Evolutionary conservation across 2,329 filamentous ascomycete genomes (phyloP).

Genomic region (Penicillium sp.): DNA sequence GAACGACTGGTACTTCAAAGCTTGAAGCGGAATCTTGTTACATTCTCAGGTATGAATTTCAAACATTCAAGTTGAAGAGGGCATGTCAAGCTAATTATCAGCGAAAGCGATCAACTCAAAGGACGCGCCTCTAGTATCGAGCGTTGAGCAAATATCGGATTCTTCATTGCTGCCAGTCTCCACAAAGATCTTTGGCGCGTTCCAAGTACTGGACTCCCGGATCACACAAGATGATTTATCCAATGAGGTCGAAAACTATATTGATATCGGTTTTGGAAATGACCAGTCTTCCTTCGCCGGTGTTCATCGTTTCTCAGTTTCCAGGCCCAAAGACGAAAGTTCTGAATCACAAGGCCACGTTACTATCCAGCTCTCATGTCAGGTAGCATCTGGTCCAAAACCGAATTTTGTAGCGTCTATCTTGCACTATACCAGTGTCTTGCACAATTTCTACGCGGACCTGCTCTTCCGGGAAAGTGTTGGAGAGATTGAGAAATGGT

Average conservation of each 20-base stretch:
- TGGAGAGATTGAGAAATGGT: background rate
- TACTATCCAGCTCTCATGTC: background rate
- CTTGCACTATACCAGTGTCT: background rate
- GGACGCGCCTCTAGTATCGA: background rate
- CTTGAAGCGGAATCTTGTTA: background rate
- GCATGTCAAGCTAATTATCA: background rate
- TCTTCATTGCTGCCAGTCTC: background rate
- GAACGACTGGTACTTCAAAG: background rate
- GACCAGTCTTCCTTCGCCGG: background rate
- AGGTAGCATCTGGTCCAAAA: background rate
- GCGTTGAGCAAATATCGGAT: background rate
- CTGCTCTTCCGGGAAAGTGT: conserved; percentile 1
- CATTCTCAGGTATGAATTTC: background rate
- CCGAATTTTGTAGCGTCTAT: background rate
- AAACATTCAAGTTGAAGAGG: background rate
- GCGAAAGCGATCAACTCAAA: background rate
- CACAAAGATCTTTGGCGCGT: background rate
- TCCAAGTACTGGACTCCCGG: background rate
- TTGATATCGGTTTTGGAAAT: background rate
- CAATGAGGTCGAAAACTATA: background rate
- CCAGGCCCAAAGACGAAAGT: background rate
- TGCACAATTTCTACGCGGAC: background rate
- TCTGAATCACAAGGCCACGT: background rate
- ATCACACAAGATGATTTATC: background rate
- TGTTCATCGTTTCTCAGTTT: background rate